Evolutionary conservation across 2,329 filamentous ascomycete genomes (phyloP).

Genomic region (Fusarium sp.): DNA sequence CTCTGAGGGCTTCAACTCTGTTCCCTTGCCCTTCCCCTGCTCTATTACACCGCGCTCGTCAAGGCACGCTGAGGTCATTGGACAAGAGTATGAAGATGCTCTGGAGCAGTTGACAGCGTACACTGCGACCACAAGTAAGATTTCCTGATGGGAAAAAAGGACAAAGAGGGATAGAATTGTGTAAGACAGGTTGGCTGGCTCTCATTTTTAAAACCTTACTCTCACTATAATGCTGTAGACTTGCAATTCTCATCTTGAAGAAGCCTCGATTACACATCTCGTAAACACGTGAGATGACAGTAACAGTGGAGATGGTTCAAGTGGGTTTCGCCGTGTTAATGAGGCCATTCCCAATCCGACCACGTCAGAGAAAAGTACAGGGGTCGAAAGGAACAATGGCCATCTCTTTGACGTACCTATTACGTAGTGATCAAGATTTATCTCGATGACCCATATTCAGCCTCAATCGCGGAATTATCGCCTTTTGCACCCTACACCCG

Average conservation of each 20-base stretch:
- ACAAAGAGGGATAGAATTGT: neutral
- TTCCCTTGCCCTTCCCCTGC: slow-evolving; percentile 52
- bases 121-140: slow-evolving; percentile 30
- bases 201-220: neutral
- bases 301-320: neutral
- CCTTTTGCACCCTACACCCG: neutral
- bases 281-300: neutral
- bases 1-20: slow-evolving; percentile 55
- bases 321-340: neutral
- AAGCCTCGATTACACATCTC: neutral
- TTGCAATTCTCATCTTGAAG: neutral
- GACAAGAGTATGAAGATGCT: slow-evolving; percentile 44
- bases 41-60: slow-evolving; percentile 50
- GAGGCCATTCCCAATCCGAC: neutral
- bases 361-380: neutral
- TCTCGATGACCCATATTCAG: neutral
- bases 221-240: neutral
- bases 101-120: slow-evolving; percentile 43
- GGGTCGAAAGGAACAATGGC: neutral
- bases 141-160: slow-evolving; percentile 24
- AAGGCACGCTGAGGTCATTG: slow-evolving; percentile 45
- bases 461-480: neutral
- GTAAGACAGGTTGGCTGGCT: neutral
- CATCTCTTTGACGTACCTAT: neutral
- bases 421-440: neutral